These are phyloP conservation scores for Trichoderma atrobrunneum DNA, from an alignment of 2,329 filamentous ascomycete species.

Conservation along the genomic window DNA sequence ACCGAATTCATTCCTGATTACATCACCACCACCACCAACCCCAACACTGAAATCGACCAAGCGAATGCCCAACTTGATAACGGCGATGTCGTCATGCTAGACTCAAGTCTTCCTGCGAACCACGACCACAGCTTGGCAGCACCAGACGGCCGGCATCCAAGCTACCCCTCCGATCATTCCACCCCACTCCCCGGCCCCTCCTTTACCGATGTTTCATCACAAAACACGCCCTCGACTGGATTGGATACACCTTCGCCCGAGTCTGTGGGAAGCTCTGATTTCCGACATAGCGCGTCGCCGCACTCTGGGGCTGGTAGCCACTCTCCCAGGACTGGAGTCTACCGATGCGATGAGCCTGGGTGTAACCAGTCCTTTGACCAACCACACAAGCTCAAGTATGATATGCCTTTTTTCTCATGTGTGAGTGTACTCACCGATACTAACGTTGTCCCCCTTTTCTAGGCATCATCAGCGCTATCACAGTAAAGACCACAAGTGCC, in stretches of 20 bases:
- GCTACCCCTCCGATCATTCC: constrained; percentile 41
- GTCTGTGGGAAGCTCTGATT: constrained; percentile 38
- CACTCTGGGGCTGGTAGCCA: constrained; percentile 26
- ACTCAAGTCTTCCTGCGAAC: background rate
- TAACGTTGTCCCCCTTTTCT: background rate
- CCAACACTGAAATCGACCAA: background rate
- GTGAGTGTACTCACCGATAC: background rate
- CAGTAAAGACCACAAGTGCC: constrained; percentile 57
- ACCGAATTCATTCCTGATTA: constrained; percentile 19
- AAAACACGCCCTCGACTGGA: constrained; percentile 48
- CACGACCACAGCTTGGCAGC: background rate
- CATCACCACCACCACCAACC: background rate
- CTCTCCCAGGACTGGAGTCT: constrained; percentile 32
- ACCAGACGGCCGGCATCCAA: constrained; percentile 29
- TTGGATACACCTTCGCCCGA: constrained; percentile 42
- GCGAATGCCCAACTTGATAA: background rate
- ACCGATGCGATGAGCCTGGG: constrained; percentile 37
- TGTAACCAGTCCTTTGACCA: constrained; percentile 51
- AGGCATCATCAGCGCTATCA: constrained; percentile 62
- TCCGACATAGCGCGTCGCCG: constrained; percentile 38
- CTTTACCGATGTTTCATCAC: constrained; percentile 41
- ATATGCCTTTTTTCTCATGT: background rate
- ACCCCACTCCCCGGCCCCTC: constrained; percentile 40
- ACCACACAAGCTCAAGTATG: constrained; percentile 58
- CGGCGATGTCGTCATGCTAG: constrained; percentile 10